phyloP scores from a whole-genome alignment of 805 yeast genomes.

The Lipomyces chichibuensis region DNA sequence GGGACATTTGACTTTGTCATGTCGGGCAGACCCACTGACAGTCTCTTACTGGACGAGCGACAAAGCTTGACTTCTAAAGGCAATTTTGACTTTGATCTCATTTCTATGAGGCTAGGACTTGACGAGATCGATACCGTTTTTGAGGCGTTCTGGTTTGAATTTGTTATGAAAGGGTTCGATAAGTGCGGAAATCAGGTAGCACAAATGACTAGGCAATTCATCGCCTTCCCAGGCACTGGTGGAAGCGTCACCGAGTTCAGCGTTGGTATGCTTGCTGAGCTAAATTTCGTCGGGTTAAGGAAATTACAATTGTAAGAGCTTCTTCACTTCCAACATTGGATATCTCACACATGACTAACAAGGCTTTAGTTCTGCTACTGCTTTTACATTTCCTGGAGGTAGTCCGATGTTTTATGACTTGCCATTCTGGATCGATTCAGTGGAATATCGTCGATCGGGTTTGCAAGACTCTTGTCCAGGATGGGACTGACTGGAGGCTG shows the following conservation, averaged over 20 bases:
- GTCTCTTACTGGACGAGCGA: background rate
- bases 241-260: background rate
- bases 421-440: slow-evolving; percentile 2
- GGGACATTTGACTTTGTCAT: no score
- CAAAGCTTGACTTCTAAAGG: background rate
- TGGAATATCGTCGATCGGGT: background rate
- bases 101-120: background rate
- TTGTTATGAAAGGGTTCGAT: slow-evolving; percentile 3
- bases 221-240: slow-evolving; percentile 8
- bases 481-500: background rate
- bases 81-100: slow-evolving; percentile 2
- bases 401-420: background rate
- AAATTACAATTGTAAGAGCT: background rate
- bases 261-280: background rate
- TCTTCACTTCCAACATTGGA: background rate
- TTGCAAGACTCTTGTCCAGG: background rate
- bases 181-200: slow-evolving; percentile 9
- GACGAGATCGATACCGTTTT: slow-evolving; percentile 1
- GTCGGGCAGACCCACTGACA: no score
- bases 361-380: background rate
- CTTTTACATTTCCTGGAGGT: no score
- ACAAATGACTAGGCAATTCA: background rate
- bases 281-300: background rate
- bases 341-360: background rate
- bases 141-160: background rate